Percentiles rank a stretch among this genome's conserved stretches.
Conservation (phyloP, 2,329 filamentous ascomycete genomes). For the Calonectria pseudoreteaudii region DNA sequence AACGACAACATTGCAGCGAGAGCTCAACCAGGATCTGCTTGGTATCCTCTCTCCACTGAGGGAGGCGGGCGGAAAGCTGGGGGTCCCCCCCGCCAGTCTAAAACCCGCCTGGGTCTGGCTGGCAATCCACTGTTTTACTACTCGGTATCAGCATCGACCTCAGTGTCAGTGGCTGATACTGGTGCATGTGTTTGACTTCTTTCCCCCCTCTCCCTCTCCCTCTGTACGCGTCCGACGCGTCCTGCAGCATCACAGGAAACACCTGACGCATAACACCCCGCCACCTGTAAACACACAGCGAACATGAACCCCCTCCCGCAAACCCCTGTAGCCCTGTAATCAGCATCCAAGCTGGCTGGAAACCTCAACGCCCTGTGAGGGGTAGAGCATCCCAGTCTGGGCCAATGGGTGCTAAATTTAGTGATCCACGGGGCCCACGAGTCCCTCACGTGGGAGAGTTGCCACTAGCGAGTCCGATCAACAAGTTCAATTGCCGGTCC, state of each 20-base stretch:
- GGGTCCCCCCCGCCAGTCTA: conserved; percentile 13
- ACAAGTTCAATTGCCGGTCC: conserved; percentile 12
- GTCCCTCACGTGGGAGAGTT: conserved; percentile 9
- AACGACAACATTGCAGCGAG: conserved; percentile 10
- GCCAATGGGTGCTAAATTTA: conserved; percentile 19
- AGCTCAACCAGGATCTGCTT: background rate
- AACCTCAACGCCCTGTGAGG: conserved; percentile 6
- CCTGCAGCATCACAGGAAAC: background rate
- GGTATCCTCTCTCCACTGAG: conserved; percentile 1
- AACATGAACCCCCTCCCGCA: background rate
- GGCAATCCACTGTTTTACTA: background rate
- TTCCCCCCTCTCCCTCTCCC: background rate
- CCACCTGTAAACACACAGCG: conserved; percentile 5
- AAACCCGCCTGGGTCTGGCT: conserved; percentile 11
- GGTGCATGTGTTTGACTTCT: background rate
- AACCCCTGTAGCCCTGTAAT: conserved; percentile 12
- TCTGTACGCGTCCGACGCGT: conserved; percentile 8
- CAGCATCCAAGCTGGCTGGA: background rate
- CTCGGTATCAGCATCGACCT: background rate
- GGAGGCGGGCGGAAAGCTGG: conserved; percentile 9
- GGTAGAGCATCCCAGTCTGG: background rate
- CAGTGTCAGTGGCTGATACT: background rate
- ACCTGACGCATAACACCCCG: background rate
- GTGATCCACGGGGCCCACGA: conserved; percentile 4
- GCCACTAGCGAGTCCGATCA: background rate